Evolutionary conservation across 2,329 filamentous ascomycete genomes (phyloP).

Genomic region (Sporothrix protearum): DNA sequence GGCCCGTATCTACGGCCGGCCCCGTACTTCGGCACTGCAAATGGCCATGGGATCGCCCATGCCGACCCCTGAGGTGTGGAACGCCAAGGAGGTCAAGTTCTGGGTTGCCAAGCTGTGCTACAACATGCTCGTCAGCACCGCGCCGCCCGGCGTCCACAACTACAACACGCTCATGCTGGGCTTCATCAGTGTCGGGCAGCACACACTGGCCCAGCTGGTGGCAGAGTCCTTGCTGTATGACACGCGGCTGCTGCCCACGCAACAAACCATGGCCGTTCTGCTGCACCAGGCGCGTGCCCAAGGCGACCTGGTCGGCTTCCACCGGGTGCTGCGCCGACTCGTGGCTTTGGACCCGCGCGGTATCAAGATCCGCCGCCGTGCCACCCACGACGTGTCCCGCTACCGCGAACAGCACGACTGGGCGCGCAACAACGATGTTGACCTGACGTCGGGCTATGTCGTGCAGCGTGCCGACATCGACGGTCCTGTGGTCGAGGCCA

Average conservation of each 20-base stretch:
- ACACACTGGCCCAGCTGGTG: conserved; percentile 51
- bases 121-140: conserved; percentile 61
- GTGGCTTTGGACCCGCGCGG: conserved; percentile 44
- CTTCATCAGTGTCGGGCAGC: conserved; percentile 53
- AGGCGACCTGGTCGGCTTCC: conserved; percentile 43
- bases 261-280: conserved; percentile 48
- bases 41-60: not conserved
- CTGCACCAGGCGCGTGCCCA: conserved; percentile 49
- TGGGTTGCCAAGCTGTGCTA: conserved; percentile 51
- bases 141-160: conserved; percentile 63
- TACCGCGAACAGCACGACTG: conserved; percentile 32
- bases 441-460: conserved; percentile 36
- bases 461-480: conserved; percentile 42
- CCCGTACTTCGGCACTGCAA: not conserved
- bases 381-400: not conserved
- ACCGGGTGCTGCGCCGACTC: conserved; percentile 45
- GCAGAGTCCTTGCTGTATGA: conserved; percentile 49
- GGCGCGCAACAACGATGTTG: conserved; percentile 31
- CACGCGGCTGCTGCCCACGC: conserved; percentile 46
- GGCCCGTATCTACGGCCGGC: not conserved
- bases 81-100: conserved; percentile 24
- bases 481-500: conserved; percentile 42
- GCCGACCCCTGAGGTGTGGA: conserved; percentile 7
- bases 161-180: conserved; percentile 68
- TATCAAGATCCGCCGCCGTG: conserved; percentile 36